Conservation (phyloP, 2,329 filamentous ascomycete species). For the Chlorencoelia australis region DNA sequence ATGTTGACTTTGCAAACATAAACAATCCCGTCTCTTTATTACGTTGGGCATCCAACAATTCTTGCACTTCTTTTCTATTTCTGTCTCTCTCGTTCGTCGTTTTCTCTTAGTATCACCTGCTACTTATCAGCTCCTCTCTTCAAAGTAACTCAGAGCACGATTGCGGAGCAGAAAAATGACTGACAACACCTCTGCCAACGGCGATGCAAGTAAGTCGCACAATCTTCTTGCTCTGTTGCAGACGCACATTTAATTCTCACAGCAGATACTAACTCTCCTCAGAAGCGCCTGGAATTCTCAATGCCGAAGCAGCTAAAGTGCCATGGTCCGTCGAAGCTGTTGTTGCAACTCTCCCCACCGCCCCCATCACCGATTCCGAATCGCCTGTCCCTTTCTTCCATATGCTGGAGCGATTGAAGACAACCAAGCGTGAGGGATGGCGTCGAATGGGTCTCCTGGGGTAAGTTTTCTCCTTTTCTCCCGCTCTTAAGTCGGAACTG, state of each 20-base stretch:
- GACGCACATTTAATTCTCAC: background rate
- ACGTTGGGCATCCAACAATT: too few species aligned
- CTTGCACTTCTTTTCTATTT: too few species aligned
- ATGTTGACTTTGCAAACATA: too few species aligned
- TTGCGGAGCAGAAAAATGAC: too few species aligned
- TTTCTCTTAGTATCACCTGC: too few species aligned
- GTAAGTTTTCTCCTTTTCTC: constrained; percentile 28
- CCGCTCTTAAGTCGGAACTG: constrained; percentile 1
- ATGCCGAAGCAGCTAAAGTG: constrained; percentile 1
- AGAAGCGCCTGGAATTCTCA: background rate
- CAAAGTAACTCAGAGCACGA: too few species aligned
- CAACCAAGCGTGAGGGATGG: constrained; percentile 94
- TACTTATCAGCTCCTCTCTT: too few species aligned
- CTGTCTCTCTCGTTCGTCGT: too few species aligned
- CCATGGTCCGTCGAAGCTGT: constrained; percentile 51
- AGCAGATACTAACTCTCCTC: background rate
- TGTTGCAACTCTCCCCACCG: constrained; percentile 50
- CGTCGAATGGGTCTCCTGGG: constrained; percentile 67
- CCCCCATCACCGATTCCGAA: constrained; percentile 47
- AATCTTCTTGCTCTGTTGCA: background rate
- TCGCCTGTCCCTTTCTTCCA: constrained; percentile 92
- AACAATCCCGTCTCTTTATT: too few species aligned
- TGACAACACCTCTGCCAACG: too few species aligned
- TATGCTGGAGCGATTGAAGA: constrained; percentile 87
- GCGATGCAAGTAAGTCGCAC: constrained; percentile 2